A percentile compares a stretch with the other conserved stretches of the same genome.
Conservation (phyloP, 106 monocot genomes). For the Dendrobium huoshanense region DNA sequence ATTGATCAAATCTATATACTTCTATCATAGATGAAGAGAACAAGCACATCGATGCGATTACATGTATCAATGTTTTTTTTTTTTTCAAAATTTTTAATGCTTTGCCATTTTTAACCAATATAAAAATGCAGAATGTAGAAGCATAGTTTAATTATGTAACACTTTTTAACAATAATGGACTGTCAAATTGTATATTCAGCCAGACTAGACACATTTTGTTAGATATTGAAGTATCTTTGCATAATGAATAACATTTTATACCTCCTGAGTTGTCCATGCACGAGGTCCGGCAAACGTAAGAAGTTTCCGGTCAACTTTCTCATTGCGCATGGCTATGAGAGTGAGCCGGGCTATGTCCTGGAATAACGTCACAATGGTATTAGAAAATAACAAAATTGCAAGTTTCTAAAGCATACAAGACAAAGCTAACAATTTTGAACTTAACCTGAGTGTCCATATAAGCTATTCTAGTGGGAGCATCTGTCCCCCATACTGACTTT, state of each 20-base stretch:
- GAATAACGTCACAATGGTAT: constrained; percentile 5
- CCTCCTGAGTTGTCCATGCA: constrained; percentile 99
- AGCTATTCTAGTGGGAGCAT: constrained; percentile 97
- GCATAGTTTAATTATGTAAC: too few relatives aligned
- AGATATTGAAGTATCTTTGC: not conserved
- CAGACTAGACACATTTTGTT: not conserved
- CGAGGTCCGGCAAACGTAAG: constrained; percentile 96
- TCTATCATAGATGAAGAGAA: too few relatives aligned
- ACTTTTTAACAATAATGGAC: not conserved
- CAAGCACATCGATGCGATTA: too few relatives aligned
- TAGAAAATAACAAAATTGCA: not conserved
- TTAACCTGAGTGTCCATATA: constrained; percentile 98
- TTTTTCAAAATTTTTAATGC: too few relatives aligned
- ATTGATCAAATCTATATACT: too few relatives aligned
- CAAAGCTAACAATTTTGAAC: not conserved
- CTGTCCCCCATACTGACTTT: constrained; percentile 98
- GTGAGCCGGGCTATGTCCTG: constrained; percentile 96
- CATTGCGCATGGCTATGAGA: constrained; percentile 90
- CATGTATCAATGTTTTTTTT: too few relatives aligned
- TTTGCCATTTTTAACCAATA: too few relatives aligned
- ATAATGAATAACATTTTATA: constrained; percentile 12
- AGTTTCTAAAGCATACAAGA: not conserved
- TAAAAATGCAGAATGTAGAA: too few relatives aligned
- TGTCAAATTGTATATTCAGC: not conserved
- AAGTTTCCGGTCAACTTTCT: constrained; percentile 62